Conservation (phyloP, 768 basidiomycete species). For the Leucocoprinus birnbaumii region DNA sequence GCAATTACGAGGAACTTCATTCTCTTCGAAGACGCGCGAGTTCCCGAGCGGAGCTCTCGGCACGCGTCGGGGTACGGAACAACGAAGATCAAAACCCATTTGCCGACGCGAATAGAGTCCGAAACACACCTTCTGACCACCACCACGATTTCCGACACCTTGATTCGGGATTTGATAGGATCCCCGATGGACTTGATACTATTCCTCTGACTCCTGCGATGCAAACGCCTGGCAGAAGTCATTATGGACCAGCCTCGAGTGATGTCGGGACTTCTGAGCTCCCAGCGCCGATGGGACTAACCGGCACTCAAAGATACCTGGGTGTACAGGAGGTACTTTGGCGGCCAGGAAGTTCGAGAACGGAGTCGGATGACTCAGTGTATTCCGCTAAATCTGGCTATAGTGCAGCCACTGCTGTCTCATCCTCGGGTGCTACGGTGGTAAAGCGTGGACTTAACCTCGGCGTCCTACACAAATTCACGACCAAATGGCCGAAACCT, state of each 20-base stretch:
- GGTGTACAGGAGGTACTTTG: neutral
- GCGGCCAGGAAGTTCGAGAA: neutral
- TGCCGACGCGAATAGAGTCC: neutral
- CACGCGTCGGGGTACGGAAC: neutral
- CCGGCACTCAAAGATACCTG: neutral
- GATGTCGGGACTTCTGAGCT: neutral
- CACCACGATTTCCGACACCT: neutral
- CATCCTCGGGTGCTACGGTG: neutral
- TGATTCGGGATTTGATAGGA: neutral
- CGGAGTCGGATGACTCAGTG: neutral
- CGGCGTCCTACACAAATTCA: conserved; percentile 40
- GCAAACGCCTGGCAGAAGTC: neutral
- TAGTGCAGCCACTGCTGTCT: neutral
- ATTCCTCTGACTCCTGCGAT: neutral
- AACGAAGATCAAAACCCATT: neutral
- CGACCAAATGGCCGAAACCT: conserved; percentile 50
- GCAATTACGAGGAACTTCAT: neutral
- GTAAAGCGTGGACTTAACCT: conserved; percentile 6
- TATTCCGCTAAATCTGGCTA: neutral
- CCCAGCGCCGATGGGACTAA: neutral
- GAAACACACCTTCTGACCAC: neutral
- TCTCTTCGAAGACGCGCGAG: neutral
- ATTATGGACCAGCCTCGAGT: neutral
- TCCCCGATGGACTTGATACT: neutral
- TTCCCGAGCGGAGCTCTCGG: neutral